phyloP scores from a whole-genome alignment of 805 yeast genomes.

The Candida argentea region DNA sequence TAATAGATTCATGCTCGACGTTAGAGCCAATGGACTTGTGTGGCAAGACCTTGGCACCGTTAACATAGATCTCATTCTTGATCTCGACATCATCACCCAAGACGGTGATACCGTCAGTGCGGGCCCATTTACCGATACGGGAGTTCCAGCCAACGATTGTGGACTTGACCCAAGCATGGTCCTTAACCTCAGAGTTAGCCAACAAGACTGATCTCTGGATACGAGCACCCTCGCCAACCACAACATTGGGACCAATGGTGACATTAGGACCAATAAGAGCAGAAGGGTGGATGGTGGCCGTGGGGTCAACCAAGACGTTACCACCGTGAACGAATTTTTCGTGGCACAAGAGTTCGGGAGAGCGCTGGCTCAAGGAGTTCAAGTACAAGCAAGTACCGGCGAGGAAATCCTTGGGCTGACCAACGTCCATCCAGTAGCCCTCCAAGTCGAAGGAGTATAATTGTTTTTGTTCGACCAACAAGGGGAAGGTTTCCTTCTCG shows the following conservation, averaged over 20 bases:
- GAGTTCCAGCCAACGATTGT: slow-evolving; percentile 99
- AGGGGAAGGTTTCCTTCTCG: slow-evolving; percentile 99
- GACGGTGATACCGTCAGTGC: slow-evolving; percentile 95
- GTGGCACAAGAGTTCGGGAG: slow-evolving; percentile 55
- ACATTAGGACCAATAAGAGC: slow-evolving; percentile 99
- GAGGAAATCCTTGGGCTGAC: slow-evolving; percentile 99
- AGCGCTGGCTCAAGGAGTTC: slow-evolving; percentile 73
- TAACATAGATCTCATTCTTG: slow-evolving; percentile 96
- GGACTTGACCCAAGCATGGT: slow-evolving; percentile 95
- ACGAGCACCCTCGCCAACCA: slow-evolving; percentile 97
- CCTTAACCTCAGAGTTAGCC: slow-evolving; percentile 84
- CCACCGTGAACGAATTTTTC: slow-evolving; percentile 79
- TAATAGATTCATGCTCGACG: slow-evolving; percentile 96
- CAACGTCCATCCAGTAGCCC: slow-evolving; percentile 99
- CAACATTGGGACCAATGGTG: slow-evolving; percentile 92
- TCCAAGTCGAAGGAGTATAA: slow-evolving; percentile 94
- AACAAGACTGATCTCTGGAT: slow-evolving; percentile 90
- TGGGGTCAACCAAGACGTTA: slow-evolving; percentile 87
- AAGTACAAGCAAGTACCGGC: slow-evolving; percentile 92
- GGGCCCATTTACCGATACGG: slow-evolving; percentile 96
- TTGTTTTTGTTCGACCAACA: slow-evolving; percentile 77
- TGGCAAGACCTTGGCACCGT: slow-evolving; percentile 98
- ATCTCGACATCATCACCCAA: slow-evolving; percentile 98
- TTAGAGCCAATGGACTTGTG: slow-evolving; percentile 94
- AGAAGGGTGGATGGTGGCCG: slow-evolving; percentile 85